phyloP scores from a whole-genome alignment of 2,329 filamentous ascomycete genomes.

The Stagonosporopsis rhizophila region DNA sequence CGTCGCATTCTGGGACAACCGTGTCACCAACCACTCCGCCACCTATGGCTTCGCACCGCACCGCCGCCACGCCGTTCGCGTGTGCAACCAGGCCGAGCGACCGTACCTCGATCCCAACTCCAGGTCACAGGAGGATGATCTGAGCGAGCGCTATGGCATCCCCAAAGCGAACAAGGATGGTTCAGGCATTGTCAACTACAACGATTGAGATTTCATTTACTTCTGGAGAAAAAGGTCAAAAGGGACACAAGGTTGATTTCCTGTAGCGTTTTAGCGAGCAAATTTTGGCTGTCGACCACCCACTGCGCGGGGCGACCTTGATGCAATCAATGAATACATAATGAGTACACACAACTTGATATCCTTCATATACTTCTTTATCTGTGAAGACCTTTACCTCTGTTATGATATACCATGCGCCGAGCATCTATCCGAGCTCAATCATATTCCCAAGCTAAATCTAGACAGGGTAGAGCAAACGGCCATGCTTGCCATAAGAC shows the following conservation, averaged over 20 bases:
- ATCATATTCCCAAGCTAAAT: too few species aligned
- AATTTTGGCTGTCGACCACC: neutral
- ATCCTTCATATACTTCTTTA: neutral
- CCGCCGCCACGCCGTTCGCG: slow-evolving; percentile 61
- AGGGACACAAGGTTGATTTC: neutral
- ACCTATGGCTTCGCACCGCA: slow-evolving; percentile 66
- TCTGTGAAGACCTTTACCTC: neutral
- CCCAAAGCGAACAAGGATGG: slow-evolving; percentile 64
- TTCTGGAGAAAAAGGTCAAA: neutral
- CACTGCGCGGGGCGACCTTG: neutral
- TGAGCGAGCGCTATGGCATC: slow-evolving; percentile 56
- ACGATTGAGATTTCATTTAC: slow-evolving; percentile 50
- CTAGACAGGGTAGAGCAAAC: too few species aligned
- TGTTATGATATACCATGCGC: neutral
- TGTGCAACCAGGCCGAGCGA: slow-evolving; percentile 56
- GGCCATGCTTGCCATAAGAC: too few species aligned
- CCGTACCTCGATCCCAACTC: slow-evolving; percentile 55
- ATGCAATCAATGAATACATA: neutral
- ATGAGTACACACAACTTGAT: neutral
- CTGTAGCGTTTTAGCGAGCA: slow-evolving; percentile 17
- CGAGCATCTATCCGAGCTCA: too few species aligned
- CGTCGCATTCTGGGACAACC: slow-evolving; percentile 74
- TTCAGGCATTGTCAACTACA: slow-evolving; percentile 63
- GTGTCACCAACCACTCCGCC: slow-evolving; percentile 63
- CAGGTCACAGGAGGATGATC: slow-evolving; percentile 63